Conservation (phyloP, 768 basidiomycete genomes). For the Boletus fagicola region DNA sequence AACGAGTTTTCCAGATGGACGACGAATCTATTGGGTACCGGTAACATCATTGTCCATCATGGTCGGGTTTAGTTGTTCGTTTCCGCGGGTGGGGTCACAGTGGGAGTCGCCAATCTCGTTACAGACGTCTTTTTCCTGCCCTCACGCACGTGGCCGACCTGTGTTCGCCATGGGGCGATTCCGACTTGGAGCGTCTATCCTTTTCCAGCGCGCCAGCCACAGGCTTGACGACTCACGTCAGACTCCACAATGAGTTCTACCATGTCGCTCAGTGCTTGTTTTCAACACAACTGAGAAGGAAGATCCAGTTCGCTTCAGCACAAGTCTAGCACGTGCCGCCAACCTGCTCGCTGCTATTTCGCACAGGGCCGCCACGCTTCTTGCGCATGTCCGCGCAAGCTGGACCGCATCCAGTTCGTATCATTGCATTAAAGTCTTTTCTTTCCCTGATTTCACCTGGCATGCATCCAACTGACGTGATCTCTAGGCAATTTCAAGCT, state of each 20-base stretch:
- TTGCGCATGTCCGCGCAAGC: conserved; percentile 24
- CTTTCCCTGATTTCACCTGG: conserved; percentile 23
- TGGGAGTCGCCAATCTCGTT: neutral
- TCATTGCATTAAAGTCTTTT: conserved; percentile 14
- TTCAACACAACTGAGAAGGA: neutral
- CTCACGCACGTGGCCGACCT: conserved; percentile 16
- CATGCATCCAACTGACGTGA: conserved; percentile 28
- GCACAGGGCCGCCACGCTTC: conserved; percentile 22
- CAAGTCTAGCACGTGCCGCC: conserved; percentile 15
- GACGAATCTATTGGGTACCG: neutral
- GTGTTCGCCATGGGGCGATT: conserved; percentile 4
- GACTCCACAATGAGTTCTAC: neutral
- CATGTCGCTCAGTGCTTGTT: neutral
- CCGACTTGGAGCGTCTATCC: neutral
- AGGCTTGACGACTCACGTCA: too few relatives aligned
- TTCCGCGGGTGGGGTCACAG: conserved; percentile 1
- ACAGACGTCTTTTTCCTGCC: conserved; percentile 14
- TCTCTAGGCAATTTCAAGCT: conserved; percentile 16
- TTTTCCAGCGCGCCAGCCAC: neutral
- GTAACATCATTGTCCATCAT: neutral
- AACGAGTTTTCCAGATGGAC: too few relatives aligned
- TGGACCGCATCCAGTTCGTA: conserved; percentile 18
- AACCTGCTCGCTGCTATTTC: conserved; percentile 1
- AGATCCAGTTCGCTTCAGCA: neutral
- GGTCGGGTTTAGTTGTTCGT: neutral